Evolutionary conservation across 352 stramenopile genomes (phyloP), one percentile per base, ranked within the genome.

Genomic region (Phytophthora pinifolia): DNA sequence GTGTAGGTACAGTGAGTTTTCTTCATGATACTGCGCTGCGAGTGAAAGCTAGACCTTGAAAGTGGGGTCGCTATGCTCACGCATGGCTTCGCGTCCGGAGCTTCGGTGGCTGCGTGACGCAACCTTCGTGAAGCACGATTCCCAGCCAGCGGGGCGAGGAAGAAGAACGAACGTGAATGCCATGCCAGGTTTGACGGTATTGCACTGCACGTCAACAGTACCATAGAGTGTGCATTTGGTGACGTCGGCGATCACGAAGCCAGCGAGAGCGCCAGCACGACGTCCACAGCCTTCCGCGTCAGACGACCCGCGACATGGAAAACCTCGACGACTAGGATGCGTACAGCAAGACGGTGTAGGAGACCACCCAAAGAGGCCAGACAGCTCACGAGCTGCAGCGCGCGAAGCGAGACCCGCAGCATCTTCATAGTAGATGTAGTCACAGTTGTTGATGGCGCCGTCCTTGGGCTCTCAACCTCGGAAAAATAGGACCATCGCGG

Each of bases 101-200:
- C 41, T 35, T 47, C 41, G 12, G 41, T 47, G 3, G 13, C 41
- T 22, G 27, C 41, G 13, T 47, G 41, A 8, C 20, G 41, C 3
- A 27, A 27, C 25, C 14, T 5, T 47, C 1, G 41, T n/a, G 10
- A 35, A 30, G 14, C 41, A 47, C 22, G 62, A 69, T n/a, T n/a
- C n/a, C n/a, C n/a, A n/a, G n/a, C 65, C 10, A 72, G 38, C 14
- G 65, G 62, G 15, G 36, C 39, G 17, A 72, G 41, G 56, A 72
- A 74, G 45, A 53, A 47, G n/a, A 32, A 82, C 12, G 49, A 82
- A 79, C 39, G 67, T 59, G 50, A 78, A 78, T 31, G 50, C 67
- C 25, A 59, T 51, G 7, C 55, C 68, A 25, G 56, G 51, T 25
- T 48, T 77, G 48, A 83, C 38, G 59, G 62, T 74, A 46, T 57